Conservation (phyloP, 805 yeast genomes). For the Sugiyamaella boreocaroliniensis region DNA sequence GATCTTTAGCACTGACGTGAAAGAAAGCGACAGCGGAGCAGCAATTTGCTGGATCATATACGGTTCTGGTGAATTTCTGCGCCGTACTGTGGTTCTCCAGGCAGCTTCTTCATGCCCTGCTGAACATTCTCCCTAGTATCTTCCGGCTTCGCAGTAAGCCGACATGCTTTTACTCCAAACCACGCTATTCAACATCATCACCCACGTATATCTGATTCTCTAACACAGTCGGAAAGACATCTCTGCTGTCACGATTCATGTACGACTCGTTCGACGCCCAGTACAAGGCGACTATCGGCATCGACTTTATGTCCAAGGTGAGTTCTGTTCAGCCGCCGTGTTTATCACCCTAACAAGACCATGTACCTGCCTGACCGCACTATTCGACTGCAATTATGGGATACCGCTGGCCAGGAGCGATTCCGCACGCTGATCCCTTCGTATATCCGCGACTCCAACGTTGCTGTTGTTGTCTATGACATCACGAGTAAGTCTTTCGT, state of each 20-base stretch:
- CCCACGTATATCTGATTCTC: too few species aligned
- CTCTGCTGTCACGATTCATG: conserved; percentile 95
- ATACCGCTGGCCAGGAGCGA: conserved; percentile 95
- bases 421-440: conserved; percentile 92
- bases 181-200: too few species aligned
- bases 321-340: conserved; percentile 10
- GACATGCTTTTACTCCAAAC: too few species aligned
- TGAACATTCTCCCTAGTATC: too few species aligned
- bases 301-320: conserved; percentile 79
- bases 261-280: conserved; percentile 95
- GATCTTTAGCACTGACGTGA: too few species aligned
- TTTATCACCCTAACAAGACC: conserved; percentile 34
- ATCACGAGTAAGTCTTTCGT: conserved; percentile 54
- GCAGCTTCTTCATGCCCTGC: too few species aligned
- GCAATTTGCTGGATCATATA: too few species aligned
- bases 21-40: too few species aligned
- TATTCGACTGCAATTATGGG: conserved; percentile 92
- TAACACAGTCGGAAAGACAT: conserved; percentile 77
- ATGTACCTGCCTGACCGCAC: conserved; percentile 96
- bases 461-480: conserved; percentile 95
- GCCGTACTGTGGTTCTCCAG: too few species aligned
- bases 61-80: too few species aligned
- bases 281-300: conserved; percentile 92
- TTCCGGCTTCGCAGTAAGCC: too few species aligned
- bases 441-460: conserved; percentile 91